phyloP scores from a whole-genome alignment of 192 early-diverging fungal species.

The Borealophlyctis nickersoniae region DNA sequence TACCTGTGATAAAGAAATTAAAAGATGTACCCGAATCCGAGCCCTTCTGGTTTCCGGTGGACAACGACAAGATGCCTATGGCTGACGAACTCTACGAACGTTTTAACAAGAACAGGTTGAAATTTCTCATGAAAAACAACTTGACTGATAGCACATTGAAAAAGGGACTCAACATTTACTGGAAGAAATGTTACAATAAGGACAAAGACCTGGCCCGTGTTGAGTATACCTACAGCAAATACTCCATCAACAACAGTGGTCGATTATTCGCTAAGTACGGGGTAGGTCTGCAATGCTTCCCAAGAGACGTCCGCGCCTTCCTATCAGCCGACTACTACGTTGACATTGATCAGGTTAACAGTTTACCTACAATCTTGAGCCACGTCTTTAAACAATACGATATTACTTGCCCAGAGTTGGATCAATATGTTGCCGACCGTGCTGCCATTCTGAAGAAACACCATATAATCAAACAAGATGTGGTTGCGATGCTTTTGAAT shows the following conservation, averaged over 20 bases:
- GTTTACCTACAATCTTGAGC: not conserved
- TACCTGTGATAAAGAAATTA: too few relatives aligned
- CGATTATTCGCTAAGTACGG: not conserved
- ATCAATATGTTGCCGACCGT: constrained; percentile 2
- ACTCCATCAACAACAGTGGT: not conserved
- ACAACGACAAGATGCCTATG: not conserved
- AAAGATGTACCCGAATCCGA: not conserved
- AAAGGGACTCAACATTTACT: not conserved
- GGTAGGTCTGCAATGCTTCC: not conserved
- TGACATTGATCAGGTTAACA: constrained; percentile 7
- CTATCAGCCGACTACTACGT: not conserved
- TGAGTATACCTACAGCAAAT: constrained; percentile 2
- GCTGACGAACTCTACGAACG: not conserved
- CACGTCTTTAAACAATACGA: constrained; percentile 2
- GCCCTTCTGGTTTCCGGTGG: not conserved
- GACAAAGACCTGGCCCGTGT: not conserved
- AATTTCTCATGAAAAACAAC: not conserved
- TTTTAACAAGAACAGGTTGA: not conserved
- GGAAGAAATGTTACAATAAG: not conserved
- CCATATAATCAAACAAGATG: not conserved
- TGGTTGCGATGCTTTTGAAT: constrained; percentile 3
- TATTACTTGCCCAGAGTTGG: not conserved
- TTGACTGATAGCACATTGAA: constrained; percentile 1
- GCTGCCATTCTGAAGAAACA: not conserved
- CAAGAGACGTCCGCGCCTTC: constrained; percentile 7